A percentile compares a stretch with the other conserved stretches of the same genome.
These are phyloP conservation scores for Amaranthus cruentus DNA, from an alignment of 148 eudicot genomes.

Conservation along the genomic window DNA sequence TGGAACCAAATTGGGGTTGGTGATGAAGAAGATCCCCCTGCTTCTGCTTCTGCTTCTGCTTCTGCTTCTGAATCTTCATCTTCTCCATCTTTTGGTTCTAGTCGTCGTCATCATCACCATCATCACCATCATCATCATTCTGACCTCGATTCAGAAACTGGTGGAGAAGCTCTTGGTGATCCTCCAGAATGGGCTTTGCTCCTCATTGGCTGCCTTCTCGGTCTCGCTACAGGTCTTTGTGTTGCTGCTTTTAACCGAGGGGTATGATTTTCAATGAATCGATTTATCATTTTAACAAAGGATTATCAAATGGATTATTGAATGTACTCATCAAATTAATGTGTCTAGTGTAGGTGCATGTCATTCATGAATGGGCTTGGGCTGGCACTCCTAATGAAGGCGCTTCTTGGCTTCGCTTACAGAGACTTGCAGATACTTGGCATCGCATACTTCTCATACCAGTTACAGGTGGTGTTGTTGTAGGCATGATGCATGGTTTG, in stretches of 20 bases:
- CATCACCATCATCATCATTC: constrained; percentile 9
- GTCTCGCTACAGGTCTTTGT: constrained; percentile 92
- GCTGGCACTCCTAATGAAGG: constrained; percentile 98
- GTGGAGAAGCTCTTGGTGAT: constrained; percentile 43
- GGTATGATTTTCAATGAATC: constrained; percentile 30
- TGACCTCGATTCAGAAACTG: constrained; percentile 19
- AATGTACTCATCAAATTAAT: no score
- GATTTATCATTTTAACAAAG: not conserved
- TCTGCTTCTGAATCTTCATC: constrained; percentile 1
- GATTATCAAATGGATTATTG: no score
- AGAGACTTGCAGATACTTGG: constrained; percentile 92
- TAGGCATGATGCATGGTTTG: constrained; percentile 92
- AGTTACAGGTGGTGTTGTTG: constrained; percentile 88
- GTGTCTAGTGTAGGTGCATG: constrained; percentile 53
- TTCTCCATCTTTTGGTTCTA: not conserved
- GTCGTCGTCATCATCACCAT: constrained; percentile 13
- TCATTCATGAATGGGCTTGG: constrained; percentile 97
- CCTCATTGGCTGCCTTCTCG: constrained; percentile 85
- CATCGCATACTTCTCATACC: constrained; percentile 88
- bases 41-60: constrained; percentile 7
- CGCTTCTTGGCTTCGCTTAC: constrained; percentile 97
- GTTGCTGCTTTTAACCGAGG: constrained; percentile 87
- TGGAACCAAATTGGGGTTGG: constrained; percentile 6
- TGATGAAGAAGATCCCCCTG: constrained; percentile 8
- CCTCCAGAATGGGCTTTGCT: constrained; percentile 98